Evolutionary conservation across 2,329 filamentous ascomycete species (phyloP), one percentile per base, ranked within the genome.

Genomic region (Calycina herbarum): DNA sequence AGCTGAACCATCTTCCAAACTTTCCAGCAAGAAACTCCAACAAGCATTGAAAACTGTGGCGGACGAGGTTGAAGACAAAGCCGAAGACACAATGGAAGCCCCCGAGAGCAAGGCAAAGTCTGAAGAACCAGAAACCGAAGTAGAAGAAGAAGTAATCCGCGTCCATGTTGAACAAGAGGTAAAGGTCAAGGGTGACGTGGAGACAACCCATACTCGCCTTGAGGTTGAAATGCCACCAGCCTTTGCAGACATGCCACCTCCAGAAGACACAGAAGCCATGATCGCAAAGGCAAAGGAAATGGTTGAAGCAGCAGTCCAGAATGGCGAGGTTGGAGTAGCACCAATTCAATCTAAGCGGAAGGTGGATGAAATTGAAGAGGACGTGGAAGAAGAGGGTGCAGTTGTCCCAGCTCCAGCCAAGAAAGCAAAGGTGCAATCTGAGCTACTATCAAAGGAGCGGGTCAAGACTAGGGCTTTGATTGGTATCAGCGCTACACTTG

Each of bases 261-360:
- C 92, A 0, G 90, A 93, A 69, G 91, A 95, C 73, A 89, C 93
- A 1, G 85, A 90, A 65, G 86, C 89, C 64, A 93, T 97, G 90
- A 89, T 98, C 66, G 89, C 89, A 33, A 88, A 92, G 73, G 95
- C 95, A 38, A 93, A 90, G 79, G 86, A 89, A 71, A 97, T 97
- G 92, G 94, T 97, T 5, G 85, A 90, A 68, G 88, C 88, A 70
- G 89, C 89, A 38, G 82, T 88, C 81, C 10, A 27, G 67, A 59
- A 64, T 81, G 64, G 64, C 10, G 59, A 67, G 17, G n/a, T 15
- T 51, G 42, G 35, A 57, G 35, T 10, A 56, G 58, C 10, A 8
- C 48, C 72, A 7, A 76, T 77, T 38, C 86, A 85, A 75, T 78
- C 80, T 74, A 93, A 93, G 83, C 87, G 92, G 73, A 94, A 94